These are phyloP conservation scores for Paecilomyces niveus DNA, from an alignment of 2,329 filamentous ascomycete species.

Conservation along the genomic window DNA sequence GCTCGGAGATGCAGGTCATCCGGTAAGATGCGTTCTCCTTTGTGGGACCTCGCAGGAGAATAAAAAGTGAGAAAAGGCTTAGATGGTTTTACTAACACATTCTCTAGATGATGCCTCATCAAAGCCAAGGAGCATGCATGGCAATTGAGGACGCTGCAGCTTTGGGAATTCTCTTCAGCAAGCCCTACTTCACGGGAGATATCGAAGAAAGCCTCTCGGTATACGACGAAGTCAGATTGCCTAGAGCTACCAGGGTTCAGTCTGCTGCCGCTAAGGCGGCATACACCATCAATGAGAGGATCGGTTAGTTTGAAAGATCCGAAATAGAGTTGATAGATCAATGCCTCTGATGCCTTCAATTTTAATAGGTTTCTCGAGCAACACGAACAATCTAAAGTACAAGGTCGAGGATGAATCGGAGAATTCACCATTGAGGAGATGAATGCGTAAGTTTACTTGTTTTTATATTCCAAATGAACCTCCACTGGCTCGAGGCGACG, in stretches of 20 bases:
- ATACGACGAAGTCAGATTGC: constrained; percentile 49
- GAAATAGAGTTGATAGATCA: too few species aligned
- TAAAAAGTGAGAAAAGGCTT: too few species aligned
- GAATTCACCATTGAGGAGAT: constrained; percentile 62
- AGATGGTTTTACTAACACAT: not conserved
- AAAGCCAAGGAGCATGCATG: constrained; percentile 63
- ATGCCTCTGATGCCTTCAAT: too few species aligned
- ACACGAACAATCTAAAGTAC: constrained; percentile 51
- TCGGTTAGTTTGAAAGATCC: constrained; percentile 29
- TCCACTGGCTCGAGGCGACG: too few species aligned
- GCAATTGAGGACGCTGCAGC: constrained; percentile 61
- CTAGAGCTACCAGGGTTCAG: constrained; percentile 51
- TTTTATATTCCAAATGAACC: constrained; percentile 6
- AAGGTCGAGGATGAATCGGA: constrained; percentile 55
- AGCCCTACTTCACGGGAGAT: constrained; percentile 41
- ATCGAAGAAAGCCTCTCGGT: constrained; percentile 42
- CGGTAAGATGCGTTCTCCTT: constrained; percentile 15
- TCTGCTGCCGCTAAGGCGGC: constrained; percentile 51
- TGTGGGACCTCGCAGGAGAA: too few species aligned
- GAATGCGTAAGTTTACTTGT: constrained; percentile 51
- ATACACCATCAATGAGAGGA: constrained; percentile 57
- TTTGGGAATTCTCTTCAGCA: constrained; percentile 54
- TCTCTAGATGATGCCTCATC: constrained; percentile 59
- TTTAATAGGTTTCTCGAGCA: constrained; percentile 47
- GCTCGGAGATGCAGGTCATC: constrained; percentile 61